A percentile compares a stretch with the other conserved stretches of the same genome.
These are phyloP conservation scores for Leccinellum luteum DNA, from an alignment of 768 basidiomycete genomes.

Conservation along the genomic window DNA sequence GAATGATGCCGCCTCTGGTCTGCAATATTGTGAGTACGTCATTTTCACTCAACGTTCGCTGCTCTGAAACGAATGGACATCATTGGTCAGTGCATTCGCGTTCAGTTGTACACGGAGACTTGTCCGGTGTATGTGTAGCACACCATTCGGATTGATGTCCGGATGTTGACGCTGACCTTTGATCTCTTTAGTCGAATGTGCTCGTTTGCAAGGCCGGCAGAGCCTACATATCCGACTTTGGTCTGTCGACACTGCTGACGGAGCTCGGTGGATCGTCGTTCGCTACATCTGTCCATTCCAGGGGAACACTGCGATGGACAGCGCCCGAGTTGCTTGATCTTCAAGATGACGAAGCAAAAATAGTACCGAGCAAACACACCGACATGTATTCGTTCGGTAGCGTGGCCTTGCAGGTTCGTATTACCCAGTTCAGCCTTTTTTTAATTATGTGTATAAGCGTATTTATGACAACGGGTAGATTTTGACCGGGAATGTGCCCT, in stretches of 20 bases:
- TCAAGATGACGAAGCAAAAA: slow-evolving; percentile 14
- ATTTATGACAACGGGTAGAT: neutral
- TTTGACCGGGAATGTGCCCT: slow-evolving; percentile 14
- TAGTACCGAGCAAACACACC: slow-evolving; percentile 8
- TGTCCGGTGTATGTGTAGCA: slow-evolving; percentile 20
- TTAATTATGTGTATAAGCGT: neutral
- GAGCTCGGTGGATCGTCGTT: slow-evolving; percentile 38
- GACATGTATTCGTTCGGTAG: slow-evolving; percentile 28
- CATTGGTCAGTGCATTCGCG: slow-evolving; percentile 13
- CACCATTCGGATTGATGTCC: too few species aligned
- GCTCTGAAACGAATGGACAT: neutral
- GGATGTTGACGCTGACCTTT: too few species aligned
- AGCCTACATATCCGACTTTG: slow-evolving; percentile 39
- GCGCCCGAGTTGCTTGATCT: slow-evolving; percentile 32
- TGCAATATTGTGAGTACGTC: slow-evolving; percentile 16
- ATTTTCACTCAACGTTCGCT: neutral
- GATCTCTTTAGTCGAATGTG: slow-evolving; percentile 12
- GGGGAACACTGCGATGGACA: slow-evolving; percentile 30
- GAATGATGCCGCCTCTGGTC: slow-evolving; percentile 17
- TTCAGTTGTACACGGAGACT: slow-evolving; percentile 17
- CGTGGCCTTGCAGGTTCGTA: slow-evolving; percentile 26
- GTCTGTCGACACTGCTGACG: slow-evolving; percentile 41
- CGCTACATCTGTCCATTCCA: slow-evolving; percentile 30
- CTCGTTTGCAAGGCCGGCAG: slow-evolving; percentile 13
- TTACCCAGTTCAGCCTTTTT: too few species aligned